phyloP scores from a whole-genome alignment of 1,284 basidiomycete species.

The Fomitopsis pinicola region DNA sequence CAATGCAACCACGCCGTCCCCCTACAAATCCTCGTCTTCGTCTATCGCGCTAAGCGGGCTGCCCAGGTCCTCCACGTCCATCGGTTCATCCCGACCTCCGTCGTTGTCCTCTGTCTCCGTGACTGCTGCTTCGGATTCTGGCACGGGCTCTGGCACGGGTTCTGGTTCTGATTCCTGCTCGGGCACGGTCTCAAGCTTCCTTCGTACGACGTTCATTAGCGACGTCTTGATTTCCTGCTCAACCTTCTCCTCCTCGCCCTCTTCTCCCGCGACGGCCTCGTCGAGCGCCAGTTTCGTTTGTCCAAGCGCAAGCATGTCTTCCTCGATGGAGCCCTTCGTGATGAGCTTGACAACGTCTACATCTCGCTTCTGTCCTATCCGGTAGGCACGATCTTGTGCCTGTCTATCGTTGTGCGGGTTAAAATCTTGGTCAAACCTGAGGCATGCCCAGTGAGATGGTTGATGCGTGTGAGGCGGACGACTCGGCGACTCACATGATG shows the following conservation, averaged over 20 bases:
- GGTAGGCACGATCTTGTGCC: conserved; percentile 95
- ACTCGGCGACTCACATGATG: conserved; percentile 58
- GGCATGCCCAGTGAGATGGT: neutral
- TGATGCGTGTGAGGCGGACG: neutral
- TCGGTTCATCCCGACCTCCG: neutral
- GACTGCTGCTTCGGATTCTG: neutral
- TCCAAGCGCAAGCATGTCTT: conserved; percentile 90
- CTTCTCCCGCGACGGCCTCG: conserved; percentile 84
- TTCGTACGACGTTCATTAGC: conserved; percentile 74
- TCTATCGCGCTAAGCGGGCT: conserved; percentile 8
- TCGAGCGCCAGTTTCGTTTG: conserved; percentile 89
- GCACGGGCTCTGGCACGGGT: neutral
- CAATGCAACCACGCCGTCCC: conserved; percentile 2
- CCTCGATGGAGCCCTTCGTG: conserved; percentile 90
- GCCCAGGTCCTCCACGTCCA: neutral
- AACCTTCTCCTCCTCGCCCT: conserved; percentile 48
- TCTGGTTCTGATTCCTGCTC: conserved; percentile 13
- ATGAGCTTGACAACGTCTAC: conserved; percentile 95
- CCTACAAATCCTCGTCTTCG: neutral
- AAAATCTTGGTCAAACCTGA: conserved; percentile 95
- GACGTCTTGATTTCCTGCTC: conserved; percentile 81
- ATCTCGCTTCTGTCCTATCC: conserved; percentile 92
- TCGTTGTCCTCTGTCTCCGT: neutral
- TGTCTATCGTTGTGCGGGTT: conserved; percentile 93
- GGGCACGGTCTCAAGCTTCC: conserved; percentile 51